These are phyloP conservation scores for Puccinia sorghi DNA, from an alignment of 1,284 basidiomycete species.

Conservation along the genomic window DNA sequence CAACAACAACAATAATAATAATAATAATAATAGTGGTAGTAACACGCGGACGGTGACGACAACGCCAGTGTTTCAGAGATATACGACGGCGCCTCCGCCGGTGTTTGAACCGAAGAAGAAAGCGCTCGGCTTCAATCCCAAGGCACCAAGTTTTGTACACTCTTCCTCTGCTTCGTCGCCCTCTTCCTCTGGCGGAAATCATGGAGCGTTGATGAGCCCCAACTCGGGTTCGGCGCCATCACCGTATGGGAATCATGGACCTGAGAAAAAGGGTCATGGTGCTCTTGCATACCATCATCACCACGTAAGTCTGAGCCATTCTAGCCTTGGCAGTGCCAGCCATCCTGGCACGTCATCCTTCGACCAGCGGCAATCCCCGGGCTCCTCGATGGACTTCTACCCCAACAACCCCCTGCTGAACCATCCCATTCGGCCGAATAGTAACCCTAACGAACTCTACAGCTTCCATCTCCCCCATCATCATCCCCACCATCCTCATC, in stretches of 20 bases:
- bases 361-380: too few relatives aligned
- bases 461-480: neutral
- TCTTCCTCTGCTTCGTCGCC: constrained; percentile 9
- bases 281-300: constrained; percentile 13
- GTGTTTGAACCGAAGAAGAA: constrained; percentile 45
- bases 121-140: constrained; percentile 30
- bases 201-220: neutral
- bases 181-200: neutral
- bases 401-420: neutral
- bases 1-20: neutral
- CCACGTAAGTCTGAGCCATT: constrained; percentile 7
- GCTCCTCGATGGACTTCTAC: neutral
- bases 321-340: neutral
- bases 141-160: constrained; percentile 38
- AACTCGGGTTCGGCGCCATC: neutral
- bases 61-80: constrained; percentile 29
- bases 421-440: neutral
- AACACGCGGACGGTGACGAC: neutral
- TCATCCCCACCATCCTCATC: neutral
- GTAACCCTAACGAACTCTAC: constrained; percentile 5
- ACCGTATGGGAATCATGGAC: neutral
- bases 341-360: too few relatives aligned
- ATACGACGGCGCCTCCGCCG: constrained; percentile 18
- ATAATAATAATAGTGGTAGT: neutral
- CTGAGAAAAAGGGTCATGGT: constrained; percentile 10